Conservation (phyloP, 2,329 filamentous ascomycete genomes). For the Colletotrichum chlorophyti region DNA sequence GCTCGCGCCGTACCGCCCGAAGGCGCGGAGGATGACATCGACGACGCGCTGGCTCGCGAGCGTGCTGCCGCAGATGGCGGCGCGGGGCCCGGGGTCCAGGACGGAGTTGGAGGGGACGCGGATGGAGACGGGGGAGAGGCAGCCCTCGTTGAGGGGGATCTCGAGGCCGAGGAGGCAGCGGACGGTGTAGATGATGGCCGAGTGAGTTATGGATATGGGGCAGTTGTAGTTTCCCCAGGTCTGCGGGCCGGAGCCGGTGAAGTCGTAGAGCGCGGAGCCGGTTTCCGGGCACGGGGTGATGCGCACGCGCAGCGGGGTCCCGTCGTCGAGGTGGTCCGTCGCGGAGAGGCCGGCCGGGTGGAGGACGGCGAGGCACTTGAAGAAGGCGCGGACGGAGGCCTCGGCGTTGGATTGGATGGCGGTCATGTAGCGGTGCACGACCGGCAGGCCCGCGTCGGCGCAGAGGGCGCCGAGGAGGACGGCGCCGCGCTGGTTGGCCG, state of each 20-base stretch:
- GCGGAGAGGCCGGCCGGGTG: constrained; percentile 29
- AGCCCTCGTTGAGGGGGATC: constrained; percentile 48
- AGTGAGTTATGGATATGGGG: constrained; percentile 44
- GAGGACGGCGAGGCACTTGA: constrained; percentile 41
- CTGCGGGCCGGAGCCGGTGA: constrained; percentile 43
- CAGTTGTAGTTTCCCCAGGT: constrained; percentile 44
- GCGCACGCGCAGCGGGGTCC: constrained; percentile 40
- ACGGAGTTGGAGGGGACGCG: constrained; percentile 39
- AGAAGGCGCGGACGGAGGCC: constrained; percentile 39
- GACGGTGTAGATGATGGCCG: constrained; percentile 47
- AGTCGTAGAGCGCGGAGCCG: constrained; percentile 45
- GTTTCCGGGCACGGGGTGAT: constrained; percentile 38
- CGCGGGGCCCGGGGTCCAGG: constrained; percentile 40
- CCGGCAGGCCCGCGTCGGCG: constrained; percentile 39
- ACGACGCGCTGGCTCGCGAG: constrained; percentile 42
- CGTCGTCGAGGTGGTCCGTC: constrained; percentile 45
- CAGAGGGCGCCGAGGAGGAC: constrained; percentile 41
- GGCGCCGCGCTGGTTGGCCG: constrained; percentile 49
- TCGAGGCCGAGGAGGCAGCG: constrained; percentile 42
- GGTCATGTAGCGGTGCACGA: constrained; percentile 46
- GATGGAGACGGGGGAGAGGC: constrained; percentile 42
- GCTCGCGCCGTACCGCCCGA: constrained; percentile 33
- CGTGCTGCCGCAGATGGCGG: constrained; percentile 66
- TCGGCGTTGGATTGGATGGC: constrained; percentile 51
- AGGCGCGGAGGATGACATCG: constrained; percentile 41